A percentile compares a stretch with the other conserved stretches of the same genome.
Conservation (phyloP, 345 rosid species). For the Euphorbia tirucalli region DNA sequence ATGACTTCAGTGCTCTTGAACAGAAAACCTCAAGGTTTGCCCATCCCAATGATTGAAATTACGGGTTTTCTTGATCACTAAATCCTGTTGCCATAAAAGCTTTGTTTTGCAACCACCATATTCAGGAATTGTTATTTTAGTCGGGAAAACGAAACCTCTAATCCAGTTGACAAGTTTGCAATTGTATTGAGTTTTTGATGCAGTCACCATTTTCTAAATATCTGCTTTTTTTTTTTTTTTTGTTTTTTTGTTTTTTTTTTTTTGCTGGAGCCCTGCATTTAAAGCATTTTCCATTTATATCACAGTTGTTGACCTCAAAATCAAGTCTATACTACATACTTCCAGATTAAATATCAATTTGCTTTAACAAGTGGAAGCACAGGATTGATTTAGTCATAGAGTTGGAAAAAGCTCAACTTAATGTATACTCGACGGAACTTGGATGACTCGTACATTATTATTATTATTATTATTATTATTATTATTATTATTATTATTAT, state of each 20-base stretch:
- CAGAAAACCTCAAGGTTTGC: neutral
- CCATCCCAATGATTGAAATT: neutral
- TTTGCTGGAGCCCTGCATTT: neutral
- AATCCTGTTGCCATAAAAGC: neutral
- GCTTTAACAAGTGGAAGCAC: no score
- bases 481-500: no score
- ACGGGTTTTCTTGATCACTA: neutral
- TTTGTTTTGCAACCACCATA: neutral
- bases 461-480: no score
- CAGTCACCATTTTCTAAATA: no score
- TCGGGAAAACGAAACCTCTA: no score
- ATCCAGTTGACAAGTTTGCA: neutral
- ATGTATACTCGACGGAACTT: neutral
- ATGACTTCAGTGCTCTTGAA: neutral
- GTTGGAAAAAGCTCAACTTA: neutral
- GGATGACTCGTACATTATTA: no score
- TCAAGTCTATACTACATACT: no score
- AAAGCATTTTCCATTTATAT: neutral
- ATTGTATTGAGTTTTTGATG: neutral
- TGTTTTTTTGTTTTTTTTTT: no score
- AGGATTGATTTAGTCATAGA: no score
- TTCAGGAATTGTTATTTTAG: neutral
- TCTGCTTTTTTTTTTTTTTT: no score
- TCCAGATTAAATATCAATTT: neutral
- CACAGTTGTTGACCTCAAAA: neutral